These are phyloP conservation scores for Aspergillus costaricaensis DNA, from an alignment of 2,329 filamentous ascomycete species.

Conservation along the genomic window DNA sequence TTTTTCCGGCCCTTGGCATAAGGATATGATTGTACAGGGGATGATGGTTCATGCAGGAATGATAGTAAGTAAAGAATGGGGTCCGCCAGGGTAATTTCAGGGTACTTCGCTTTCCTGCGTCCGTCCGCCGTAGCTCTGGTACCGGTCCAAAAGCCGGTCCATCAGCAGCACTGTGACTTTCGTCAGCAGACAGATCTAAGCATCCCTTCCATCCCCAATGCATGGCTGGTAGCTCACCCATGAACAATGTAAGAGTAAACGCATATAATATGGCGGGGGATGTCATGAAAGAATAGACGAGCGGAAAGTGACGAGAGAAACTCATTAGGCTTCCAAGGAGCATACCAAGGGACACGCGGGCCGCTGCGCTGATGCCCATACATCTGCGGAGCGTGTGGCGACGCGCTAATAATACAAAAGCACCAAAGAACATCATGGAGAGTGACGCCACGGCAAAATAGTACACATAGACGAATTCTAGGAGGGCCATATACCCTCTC, in stretches of 20 bases:
- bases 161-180: conserved; percentile 29
- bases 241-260: conserved; percentile 34
- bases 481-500: conserved; percentile 39
- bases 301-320: conserved; percentile 34
- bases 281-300: conserved; percentile 44
- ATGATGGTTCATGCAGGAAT: neutral
- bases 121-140: conserved; percentile 23
- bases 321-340: conserved; percentile 32
- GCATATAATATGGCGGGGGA: conserved; percentile 42
- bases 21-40: neutral
- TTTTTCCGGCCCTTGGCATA: neutral
- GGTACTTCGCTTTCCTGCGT: conserved; percentile 27
- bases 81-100: conserved; percentile 11
- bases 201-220: neutral
- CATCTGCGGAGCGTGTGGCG: conserved; percentile 28
- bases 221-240: conserved; percentile 26
- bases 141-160: conserved; percentile 40
- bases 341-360: conserved; percentile 33
- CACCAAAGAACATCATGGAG: conserved; percentile 40
- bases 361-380: conserved; percentile 28
- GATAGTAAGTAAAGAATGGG: neutral
- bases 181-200: conserved; percentile 18
- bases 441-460: conserved; percentile 42
- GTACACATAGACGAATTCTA: conserved; percentile 45
- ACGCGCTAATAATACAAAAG: conserved; percentile 33